phyloP scores from a whole-genome alignment of 2,329 filamentous ascomycete species.

The Claviceps quebecensis region DNA sequence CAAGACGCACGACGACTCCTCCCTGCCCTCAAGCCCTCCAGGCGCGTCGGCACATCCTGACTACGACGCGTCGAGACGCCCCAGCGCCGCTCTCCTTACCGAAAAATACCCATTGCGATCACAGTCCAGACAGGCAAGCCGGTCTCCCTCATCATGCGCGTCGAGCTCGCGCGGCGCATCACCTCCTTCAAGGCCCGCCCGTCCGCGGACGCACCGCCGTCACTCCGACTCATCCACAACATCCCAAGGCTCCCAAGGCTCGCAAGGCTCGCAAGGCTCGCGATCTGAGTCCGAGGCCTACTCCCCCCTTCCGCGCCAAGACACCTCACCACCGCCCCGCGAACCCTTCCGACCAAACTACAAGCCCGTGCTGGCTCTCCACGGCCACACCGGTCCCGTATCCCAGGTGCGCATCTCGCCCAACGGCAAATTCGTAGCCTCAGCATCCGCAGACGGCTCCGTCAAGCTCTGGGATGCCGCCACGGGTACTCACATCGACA shows the following conservation, averaged over 20 bases:
- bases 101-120: slow-evolving; percentile 15
- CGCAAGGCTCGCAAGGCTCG: no score
- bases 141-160: slow-evolving; percentile 20
- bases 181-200: slow-evolving; percentile 8
- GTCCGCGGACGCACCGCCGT: slow-evolving; percentile 17
- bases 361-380: slow-evolving; percentile 53
- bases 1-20: slow-evolving; percentile 18
- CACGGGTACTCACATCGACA: slow-evolving; percentile 70
- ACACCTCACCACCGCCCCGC: slow-evolving; percentile 20
- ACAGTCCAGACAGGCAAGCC: slow-evolving; percentile 17
- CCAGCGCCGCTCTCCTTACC: slow-evolving; percentile 11
- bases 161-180: slow-evolving; percentile 26
- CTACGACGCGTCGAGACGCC: slow-evolving; percentile 7
- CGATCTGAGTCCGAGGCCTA: slow-evolving; percentile 4
- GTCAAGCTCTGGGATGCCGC: slow-evolving; percentile 80
- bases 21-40: slow-evolving; percentile 13
- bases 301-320: slow-evolving; percentile 10
- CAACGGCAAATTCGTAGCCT: slow-evolving; percentile 79
- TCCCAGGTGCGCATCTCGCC: slow-evolving; percentile 85
- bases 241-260: slow-evolving; percentile 12
- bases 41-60: slow-evolving; percentile 6
- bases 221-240: slow-evolving; percentile 17
- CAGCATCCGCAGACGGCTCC: slow-evolving; percentile 76
- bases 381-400: slow-evolving; percentile 65
- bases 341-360: slow-evolving; percentile 52